These are phyloP conservation scores for Daldinia vernicosa DNA, from an alignment of 495 filamentous ascomycete genomes.

Conservation along the genomic window DNA sequence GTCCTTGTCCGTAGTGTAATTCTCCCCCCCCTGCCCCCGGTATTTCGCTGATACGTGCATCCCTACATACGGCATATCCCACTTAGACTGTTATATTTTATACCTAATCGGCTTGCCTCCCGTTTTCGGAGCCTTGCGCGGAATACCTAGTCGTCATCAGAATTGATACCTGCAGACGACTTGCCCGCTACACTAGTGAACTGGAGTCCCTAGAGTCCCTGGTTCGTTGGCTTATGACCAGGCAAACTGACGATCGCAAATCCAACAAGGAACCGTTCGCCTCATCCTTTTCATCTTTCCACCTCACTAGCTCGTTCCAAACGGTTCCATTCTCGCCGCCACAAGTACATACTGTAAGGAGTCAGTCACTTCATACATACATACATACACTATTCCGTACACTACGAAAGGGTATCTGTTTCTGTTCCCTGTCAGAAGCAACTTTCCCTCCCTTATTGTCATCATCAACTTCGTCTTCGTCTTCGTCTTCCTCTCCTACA, in stretches of 20 bases:
- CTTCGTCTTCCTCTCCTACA: slow-evolving; percentile 35
- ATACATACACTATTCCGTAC: no score
- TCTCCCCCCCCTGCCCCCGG: slow-evolving; percentile 15
- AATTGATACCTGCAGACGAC: slow-evolving; percentile 30
- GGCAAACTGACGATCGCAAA: slow-evolving; percentile 34
- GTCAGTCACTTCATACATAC: slow-evolving; percentile 27
- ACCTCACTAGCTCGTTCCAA: slow-evolving; percentile 28
- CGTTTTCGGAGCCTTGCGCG: slow-evolving; percentile 48
- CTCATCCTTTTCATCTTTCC: slow-evolving; percentile 38
- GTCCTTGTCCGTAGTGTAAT: slow-evolving; percentile 13
- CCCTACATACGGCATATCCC: slow-evolving; percentile 39
- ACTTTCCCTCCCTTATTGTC: neutral
- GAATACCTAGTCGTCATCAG: slow-evolving; percentile 46
- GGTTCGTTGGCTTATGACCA: slow-evolving; percentile 34
- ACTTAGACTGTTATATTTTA: slow-evolving; percentile 12
- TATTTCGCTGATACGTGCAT: slow-evolving; percentile 38
- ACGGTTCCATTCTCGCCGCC: slow-evolving; percentile 41
- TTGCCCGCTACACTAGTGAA: slow-evolving; percentile 25
- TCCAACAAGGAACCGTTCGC: slow-evolving; percentile 34
- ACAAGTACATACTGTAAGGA: slow-evolving; percentile 38
- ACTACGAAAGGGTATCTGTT: neutral
- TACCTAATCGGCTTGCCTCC: slow-evolving; percentile 44
- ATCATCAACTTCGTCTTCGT: slow-evolving; percentile 2
- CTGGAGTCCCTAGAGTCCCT: slow-evolving; percentile 18
- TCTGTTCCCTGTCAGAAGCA: neutral